phyloP scores from a whole-genome alignment of 352 stramenopile species.

The Pythium periplocum region DNA sequence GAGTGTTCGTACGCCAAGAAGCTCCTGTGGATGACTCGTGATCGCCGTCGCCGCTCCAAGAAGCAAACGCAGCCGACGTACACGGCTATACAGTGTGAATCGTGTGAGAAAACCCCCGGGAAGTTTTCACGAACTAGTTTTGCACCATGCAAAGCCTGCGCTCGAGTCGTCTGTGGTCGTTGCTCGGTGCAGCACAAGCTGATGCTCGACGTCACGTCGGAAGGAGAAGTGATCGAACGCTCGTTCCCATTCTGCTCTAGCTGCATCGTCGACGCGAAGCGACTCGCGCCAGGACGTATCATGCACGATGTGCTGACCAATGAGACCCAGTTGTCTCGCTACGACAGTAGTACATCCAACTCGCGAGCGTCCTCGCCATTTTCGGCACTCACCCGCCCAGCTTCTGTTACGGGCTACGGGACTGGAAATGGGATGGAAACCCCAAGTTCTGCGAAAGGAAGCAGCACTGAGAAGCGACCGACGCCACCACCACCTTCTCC shows the following conservation, averaged over 20 bases:
- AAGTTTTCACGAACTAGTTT: conserved; percentile 8
- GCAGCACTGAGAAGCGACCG: too few species aligned
- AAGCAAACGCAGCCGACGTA: conserved; percentile 3
- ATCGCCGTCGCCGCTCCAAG: conserved; percentile 15
- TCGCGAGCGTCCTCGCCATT: too few species aligned
- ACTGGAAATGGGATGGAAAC: too few species aligned
- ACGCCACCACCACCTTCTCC: background rate
- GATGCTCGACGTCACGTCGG: conserved; percentile 34
- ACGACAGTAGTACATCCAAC: background rate
- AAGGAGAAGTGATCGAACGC: conserved; percentile 24
- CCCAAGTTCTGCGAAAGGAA: too few species aligned
- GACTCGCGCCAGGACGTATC: conserved; percentile 40
- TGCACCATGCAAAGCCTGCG: conserved; percentile 38
- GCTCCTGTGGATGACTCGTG: conserved; percentile 45
- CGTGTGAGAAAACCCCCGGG: conserved; percentile 21
- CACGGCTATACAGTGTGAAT: conserved; percentile 14
- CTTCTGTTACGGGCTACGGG: too few species aligned
- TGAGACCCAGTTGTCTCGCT: background rate
- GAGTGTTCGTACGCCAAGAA: conserved; percentile 62
- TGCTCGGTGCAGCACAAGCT: conserved; percentile 56
- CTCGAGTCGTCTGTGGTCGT: conserved; percentile 32
- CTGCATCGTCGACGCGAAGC: conserved; percentile 42
- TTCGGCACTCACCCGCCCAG: background rate
- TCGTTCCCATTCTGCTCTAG: conserved; percentile 40
- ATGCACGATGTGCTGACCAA: conserved; percentile 19